Conservation (phyloP, 2,329 filamentous ascomycete species). For the Metarhizium humberi region DNA sequence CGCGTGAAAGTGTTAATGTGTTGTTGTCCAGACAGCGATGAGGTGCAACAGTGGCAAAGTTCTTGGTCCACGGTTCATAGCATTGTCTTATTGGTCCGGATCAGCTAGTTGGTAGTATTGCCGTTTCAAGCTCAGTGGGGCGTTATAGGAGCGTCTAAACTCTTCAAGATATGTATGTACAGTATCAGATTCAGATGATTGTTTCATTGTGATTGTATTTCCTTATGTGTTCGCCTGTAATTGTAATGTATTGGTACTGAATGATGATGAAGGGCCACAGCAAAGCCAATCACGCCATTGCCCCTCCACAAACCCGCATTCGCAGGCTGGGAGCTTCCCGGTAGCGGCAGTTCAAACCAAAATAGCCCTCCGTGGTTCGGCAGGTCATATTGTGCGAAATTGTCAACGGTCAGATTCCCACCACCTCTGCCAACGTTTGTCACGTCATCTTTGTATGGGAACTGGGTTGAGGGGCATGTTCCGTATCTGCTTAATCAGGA, state of each 20-base stretch:
- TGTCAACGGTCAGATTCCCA: not conserved
- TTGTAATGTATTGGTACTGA: not conserved
- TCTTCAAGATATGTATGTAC: not conserved
- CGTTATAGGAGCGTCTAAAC: not conserved
- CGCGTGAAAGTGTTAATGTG: constrained; percentile 54
- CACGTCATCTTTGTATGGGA: constrained; percentile 33
- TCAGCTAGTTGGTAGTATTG: not conserved
- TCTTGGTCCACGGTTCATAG: not conserved
- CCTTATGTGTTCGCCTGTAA: not conserved
- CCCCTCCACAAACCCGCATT: not conserved
- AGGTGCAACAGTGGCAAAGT: not conserved
- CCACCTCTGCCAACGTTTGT: not conserved
- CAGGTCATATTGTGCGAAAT: not conserved
- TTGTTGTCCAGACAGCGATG: constrained; percentile 44
- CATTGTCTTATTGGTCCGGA: not conserved
- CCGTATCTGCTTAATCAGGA: constrained; percentile 87
- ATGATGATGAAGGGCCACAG: not conserved
- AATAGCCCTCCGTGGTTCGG: not conserved
- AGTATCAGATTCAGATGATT: not conserved
- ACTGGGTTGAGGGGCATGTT: constrained; percentile 54
- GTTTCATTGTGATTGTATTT: not conserved
- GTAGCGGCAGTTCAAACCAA: not conserved
- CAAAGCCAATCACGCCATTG: not conserved
- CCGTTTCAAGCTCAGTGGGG: not conserved
- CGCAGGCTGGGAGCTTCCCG: not conserved